phyloP scores from a whole-genome alignment of 768 basidiomycete genomes.

The Lactarius quietus region DNA sequence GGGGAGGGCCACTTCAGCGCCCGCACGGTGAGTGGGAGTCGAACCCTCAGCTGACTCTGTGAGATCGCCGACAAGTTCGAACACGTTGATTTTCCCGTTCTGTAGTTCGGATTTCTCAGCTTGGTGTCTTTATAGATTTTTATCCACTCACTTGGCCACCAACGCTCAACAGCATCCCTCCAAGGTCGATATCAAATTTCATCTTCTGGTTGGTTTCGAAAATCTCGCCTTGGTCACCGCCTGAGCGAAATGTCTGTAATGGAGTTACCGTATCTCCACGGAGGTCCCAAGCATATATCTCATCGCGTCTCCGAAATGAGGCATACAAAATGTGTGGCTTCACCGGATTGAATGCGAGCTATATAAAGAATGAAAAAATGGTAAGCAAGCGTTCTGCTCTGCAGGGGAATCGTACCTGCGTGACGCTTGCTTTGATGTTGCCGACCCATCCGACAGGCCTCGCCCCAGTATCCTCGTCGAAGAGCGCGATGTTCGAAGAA shows the following conservation, averaged over 20 bases:
- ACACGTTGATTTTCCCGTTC: conserved; percentile 59
- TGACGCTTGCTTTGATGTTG: conserved; percentile 49
- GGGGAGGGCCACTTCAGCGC: background rate
- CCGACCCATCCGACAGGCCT: conserved; percentile 61
- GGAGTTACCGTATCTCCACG: conserved; percentile 51
- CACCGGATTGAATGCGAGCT: conserved; percentile 78
- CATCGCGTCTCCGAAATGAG: conserved; percentile 62
- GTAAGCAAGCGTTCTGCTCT: conserved; percentile 3
- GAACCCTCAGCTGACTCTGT: conserved; percentile 4
- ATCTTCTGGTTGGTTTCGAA: conserved; percentile 67
- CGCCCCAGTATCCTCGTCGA: conserved; percentile 54
- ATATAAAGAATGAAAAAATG: background rate
- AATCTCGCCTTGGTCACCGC: background rate
- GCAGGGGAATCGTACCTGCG: conserved; percentile 43
- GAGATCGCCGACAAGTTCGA: conserved; percentile 41
- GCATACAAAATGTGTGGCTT: conserved; percentile 73
- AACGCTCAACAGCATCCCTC: conserved; percentile 57
- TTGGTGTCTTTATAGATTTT: background rate
- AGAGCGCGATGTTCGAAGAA: conserved; percentile 59
- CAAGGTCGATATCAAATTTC: conserved; percentile 70
- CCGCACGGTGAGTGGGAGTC: conserved; percentile 9
- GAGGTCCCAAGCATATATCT: conserved; percentile 77
- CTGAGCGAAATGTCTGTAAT: conserved; percentile 36
- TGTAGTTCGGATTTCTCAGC: conserved; percentile 31
- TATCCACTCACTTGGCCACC: conserved; percentile 61